These are phyloP conservation scores for Clitopilus hobsonii DNA, from an alignment of 768 basidiomycete genomes.

Conservation along the genomic window DNA sequence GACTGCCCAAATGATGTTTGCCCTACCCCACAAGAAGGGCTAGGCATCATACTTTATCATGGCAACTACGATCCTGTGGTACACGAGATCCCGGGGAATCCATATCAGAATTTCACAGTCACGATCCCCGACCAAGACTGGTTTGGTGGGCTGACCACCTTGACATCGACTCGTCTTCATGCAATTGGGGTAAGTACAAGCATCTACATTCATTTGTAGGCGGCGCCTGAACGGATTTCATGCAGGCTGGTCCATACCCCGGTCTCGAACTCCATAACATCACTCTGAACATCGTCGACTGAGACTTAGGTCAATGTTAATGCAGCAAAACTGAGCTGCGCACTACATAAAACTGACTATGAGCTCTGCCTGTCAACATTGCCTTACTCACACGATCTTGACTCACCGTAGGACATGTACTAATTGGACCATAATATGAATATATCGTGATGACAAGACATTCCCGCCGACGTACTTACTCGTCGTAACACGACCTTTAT, in stretches of 20 bases:
- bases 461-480: no score
- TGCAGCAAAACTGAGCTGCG: no score
- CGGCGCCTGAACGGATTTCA: neutral
- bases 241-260: neutral
- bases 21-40: conserved; percentile 15
- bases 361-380: no score
- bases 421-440: no score
- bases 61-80: conserved; percentile 24
- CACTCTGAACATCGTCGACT: conserved; percentile 1
- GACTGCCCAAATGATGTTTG: conserved; percentile 18
- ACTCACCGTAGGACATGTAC: no score
- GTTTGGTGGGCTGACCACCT: conserved; percentile 6
- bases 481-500: no score
- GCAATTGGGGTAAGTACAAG: conserved; percentile 12
- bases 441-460: no score
- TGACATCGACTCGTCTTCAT: conserved; percentile 12
- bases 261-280: neutral
- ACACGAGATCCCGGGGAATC: conserved; percentile 10
- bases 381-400: no score
- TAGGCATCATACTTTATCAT: conserved; percentile 29
- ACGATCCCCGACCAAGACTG: conserved; percentile 10
- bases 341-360: no score
- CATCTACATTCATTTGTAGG: neutral
- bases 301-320: no score
- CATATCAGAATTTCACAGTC: conserved; percentile 27